Base-by-base conservation (phyloP, 108 stramenopile species). In the Stephanodiscus minutulus region DNA sequence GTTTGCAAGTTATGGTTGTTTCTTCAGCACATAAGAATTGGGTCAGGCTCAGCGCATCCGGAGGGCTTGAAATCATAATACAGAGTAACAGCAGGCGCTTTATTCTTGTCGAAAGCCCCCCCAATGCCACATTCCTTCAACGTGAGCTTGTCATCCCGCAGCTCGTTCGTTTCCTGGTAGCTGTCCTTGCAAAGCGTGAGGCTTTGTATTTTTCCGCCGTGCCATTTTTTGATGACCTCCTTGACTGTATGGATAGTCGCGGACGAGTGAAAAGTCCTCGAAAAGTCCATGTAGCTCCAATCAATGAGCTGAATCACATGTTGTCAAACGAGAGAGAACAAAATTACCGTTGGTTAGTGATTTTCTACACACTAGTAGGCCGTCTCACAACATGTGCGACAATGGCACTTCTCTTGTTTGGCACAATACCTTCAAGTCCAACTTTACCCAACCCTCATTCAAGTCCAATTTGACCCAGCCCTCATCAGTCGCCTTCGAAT, bases 171-270 rank as follows among this genome's bases (percentile, higher is more conserved):
- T 47, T 76, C 64, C 22, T 46, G 54, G 47, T 63, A 68, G 33
- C 49, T 67, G 49, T 57, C 67, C 49, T 57, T 76, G 74, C 66
- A 76, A 8, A 76, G 52, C 24, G 67, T 76, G 8, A 76, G 53
- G 31, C 25, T 66, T 3, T 61, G 53, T 28, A 76, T 76, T 20
- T 58, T 54, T 24, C 74, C 74, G 18, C 74, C 67, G 44, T 76
- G 74, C 74, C 74, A 76, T 46, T 76, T 68, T 52, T 76, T 76
- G 24, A 76, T 76, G n/a, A 68, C 67, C 46, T 76, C 74, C 39
- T 76, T 76, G 37, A 76, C 36, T 31, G 66, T 68, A 20, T 52
- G 49, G 9, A 76, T 39, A 52, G 67, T 25, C 21, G 74, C 66
- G 61, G 62, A 67, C 2, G 39, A 48, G 25, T 55, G 66, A 35